Base-by-base conservation (phyloP, 2,329 filamentous ascomycete genomes). In the Aspergillus persii region DNA sequence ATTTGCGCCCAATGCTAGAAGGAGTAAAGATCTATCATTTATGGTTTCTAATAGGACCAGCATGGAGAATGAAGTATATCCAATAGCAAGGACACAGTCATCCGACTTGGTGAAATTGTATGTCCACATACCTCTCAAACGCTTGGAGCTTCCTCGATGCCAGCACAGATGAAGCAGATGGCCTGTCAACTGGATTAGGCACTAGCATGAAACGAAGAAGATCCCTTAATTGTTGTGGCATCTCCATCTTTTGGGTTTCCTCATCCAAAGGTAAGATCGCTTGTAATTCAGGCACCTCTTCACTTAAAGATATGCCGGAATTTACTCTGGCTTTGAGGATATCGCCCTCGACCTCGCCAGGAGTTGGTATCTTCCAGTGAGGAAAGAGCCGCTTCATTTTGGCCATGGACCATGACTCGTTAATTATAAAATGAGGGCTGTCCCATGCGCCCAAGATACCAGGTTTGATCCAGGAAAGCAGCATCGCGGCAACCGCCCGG, bases 241-340 rank as follows among this genome's bases (percentile, higher is more conserved):
- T 65, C 39, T 59, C 56, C 44, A 61, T 41, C 29, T 60, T 61
- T 58, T 33, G 56, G 39, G 49, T 58, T 50, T 63, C 61, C 15
- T 59, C 50, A 27, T 63, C 54, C 12, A 96, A 75, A 96, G 92
- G 92, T 89, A 87, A 75, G 91, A 90, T 68, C 78, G 96, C 3
- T 82, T 96, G 9, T 86, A 85, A 52, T 90, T 93, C 69, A 96
- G 92, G 91, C 84, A 94, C 36, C 15, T 61, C 54, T 54, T 57
- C 18, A 50, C 23, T 50, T 48, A 53, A 50, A 51, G 31, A 15
- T 53, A 41, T 61, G 29, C 55, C 60, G 12, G 41, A n/a, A 31
- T 53, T 48, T 41, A 62, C 56, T 55, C 51, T 60, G 18, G 18
- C 7, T 59, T 59, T 56, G 49, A 51, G 58, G 33, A 41, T 39